Evolutionary conservation across 345 rosid species (phyloP).

Genomic region (Aurinia saxatilis): DNA sequence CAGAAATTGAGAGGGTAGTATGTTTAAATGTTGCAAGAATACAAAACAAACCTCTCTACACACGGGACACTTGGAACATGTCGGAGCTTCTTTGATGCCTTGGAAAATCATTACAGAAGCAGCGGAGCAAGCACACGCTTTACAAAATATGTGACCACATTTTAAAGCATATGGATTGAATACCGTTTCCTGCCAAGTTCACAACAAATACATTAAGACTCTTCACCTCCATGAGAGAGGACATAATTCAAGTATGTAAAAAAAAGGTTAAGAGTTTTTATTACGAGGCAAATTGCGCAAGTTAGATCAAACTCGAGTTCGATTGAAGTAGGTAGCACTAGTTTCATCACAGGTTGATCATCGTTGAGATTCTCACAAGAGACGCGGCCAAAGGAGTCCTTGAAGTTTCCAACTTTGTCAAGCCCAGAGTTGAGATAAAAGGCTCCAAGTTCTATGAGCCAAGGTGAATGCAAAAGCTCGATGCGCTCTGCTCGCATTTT

Average conservation of each 20-base stretch:
- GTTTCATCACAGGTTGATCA: constrained; percentile 44
- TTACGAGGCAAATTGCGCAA: constrained; percentile 84
- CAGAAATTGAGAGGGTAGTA: not conserved
- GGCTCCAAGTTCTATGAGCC: constrained; percentile 93
- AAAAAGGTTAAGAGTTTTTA: not conserved
- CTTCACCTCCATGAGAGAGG: not conserved
- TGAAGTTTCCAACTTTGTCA: constrained; percentile 35
- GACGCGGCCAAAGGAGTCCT: constrained; percentile 43
- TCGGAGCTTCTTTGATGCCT: constrained; percentile 60
- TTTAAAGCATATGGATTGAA: constrained; percentile 81
- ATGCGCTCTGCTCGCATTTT: constrained; percentile 78
- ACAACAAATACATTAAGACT: not conserved
- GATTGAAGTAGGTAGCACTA: constrained; percentile 53
- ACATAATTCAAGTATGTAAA: not conserved
- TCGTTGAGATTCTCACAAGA: constrained; percentile 47
- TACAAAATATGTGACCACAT: constrained; percentile 94
- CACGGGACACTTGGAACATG: constrained; percentile 67
- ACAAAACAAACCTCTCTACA: constrained; percentile 78
- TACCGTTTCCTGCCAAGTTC: constrained; percentile 51
- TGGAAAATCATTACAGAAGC: constrained; percentile 68
- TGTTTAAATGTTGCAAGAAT: not conserved
- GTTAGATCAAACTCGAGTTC: constrained; percentile 70
- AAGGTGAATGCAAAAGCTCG: constrained; percentile 90
- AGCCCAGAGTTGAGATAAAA: constrained; percentile 65
- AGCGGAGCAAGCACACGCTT: constrained; percentile 83